Evolutionary conservation across 2,329 filamentous ascomycete genomes (phyloP), one percentile per base, ranked within the genome.

Genomic region (Epichloe uncinata): DNA sequence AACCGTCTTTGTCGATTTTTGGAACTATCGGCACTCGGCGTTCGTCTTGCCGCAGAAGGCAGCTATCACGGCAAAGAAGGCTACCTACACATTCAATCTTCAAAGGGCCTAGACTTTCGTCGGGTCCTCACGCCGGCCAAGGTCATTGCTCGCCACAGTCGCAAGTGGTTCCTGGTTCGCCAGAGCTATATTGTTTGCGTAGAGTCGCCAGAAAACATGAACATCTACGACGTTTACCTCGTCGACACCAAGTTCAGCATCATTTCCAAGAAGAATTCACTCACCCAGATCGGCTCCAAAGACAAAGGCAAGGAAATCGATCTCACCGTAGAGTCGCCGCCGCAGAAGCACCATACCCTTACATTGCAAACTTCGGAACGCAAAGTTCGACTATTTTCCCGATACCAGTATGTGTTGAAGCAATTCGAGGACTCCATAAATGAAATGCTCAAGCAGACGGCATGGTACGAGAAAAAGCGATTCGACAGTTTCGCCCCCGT

Each of bases 61-160:
- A 95, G 90, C 59, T 97, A 96, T 60, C 93, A 98, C 62, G 94
- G 93, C 52, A 98, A 98, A 66, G 94, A 98, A 67, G 94, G 93
- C 15, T 90, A 86, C 63, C 73, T 98, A 56, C 83, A 94, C 57
- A 95, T 98, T 55, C 87, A 94, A 59, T 94, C 88, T 5, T 84
- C 85, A 15, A 94, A 95, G 62, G 90, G 89, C 3, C 74, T 95
- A 22, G 88, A 95, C 65, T 89, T 91, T 60, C 79, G 89, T 53
- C 84, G 84, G 56, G 84, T 90, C 35, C 73, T 93, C 61, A 89
- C 83, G 2, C 87, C 88, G 0, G 75, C 79, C 47, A 82, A 89
- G 59, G 77, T 95, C 54, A 86, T 89, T 61, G 81, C 82, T 48
- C 80, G 89, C 12, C 90, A 96, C 66, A 85, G 81, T 53, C 87